phyloP scores from a whole-genome alignment of 495 filamentous ascomycete species.

The Penicillium steckii region DNA sequence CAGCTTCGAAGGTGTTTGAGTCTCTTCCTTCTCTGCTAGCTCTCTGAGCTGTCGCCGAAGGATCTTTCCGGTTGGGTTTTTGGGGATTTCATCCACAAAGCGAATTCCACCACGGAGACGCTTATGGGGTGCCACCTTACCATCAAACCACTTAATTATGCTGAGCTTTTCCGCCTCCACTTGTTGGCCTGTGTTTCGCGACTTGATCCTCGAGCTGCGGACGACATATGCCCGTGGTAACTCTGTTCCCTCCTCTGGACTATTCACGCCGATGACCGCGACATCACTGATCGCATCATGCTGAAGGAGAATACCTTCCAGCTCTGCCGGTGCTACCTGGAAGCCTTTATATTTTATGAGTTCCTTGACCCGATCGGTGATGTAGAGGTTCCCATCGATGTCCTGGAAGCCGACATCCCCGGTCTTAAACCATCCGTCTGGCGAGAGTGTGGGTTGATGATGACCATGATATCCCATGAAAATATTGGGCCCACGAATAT shows the following conservation, averaged over 20 bases:
- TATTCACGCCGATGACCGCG: conserved; percentile 37
- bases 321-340: conserved; percentile 48
- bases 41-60: conserved; percentile 36
- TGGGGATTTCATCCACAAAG: conserved; percentile 60
- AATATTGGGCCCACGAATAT: conserved; percentile 37
- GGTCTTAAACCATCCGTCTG: conserved; percentile 43
- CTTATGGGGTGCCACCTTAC: conserved; percentile 53
- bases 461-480: conserved; percentile 43
- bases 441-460: conserved; percentile 34
- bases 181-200: conserved; percentile 8
- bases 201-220: neutral
- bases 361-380: conserved; percentile 48
- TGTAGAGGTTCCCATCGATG: conserved; percentile 38
- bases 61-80: conserved; percentile 47
- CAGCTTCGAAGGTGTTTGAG: too few species aligned
- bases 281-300: conserved; percentile 42
- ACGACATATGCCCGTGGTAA: neutral
- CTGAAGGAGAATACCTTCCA: conserved; percentile 44
- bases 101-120: conserved; percentile 58
- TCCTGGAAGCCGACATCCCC: conserved; percentile 38
- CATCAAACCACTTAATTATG: too few species aligned
- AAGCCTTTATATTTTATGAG: conserved; percentile 43
- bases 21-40: too few species aligned
- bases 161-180: conserved; percentile 33
- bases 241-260: conserved; percentile 16